Conservation (phyloP, 768 basidiomycete genomes). For the Serendipita sp. region DNA sequence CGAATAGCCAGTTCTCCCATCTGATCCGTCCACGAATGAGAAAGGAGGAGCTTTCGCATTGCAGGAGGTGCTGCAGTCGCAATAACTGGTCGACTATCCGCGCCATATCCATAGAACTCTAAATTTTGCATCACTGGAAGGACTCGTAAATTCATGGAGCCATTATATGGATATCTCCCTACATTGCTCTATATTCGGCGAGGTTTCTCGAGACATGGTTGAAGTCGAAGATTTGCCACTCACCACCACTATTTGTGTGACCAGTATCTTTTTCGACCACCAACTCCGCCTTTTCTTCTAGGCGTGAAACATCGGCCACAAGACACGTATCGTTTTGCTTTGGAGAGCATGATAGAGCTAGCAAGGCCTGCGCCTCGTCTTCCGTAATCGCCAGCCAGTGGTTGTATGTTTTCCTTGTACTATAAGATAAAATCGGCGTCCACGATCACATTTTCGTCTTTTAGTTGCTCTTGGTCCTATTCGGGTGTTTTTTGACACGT, state of each 20-base stretch:
- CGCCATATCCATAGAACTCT: too few species aligned
- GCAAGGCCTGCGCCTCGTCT: conserved; percentile 41
- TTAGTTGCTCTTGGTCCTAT: neutral
- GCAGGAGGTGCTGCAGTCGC: neutral
- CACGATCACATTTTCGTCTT: conserved; percentile 30
- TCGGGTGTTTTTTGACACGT: neutral
- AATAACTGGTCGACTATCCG: neutral
- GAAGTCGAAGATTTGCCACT: too few species aligned
- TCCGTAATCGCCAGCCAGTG: conserved; percentile 37
- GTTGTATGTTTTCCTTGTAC: conserved; percentile 69
- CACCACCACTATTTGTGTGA: too few species aligned
- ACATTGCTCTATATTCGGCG: too few species aligned
- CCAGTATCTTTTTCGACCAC: conserved; percentile 34
- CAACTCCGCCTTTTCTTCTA: conserved; percentile 18
- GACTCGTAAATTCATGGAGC: too few species aligned
- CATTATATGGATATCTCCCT: too few species aligned
- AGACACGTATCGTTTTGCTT: conserved; percentile 58
- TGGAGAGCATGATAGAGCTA: conserved; percentile 51
- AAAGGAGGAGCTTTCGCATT: neutral
- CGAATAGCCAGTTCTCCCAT: neutral
- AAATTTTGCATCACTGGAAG: too few species aligned
- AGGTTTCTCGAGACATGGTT: too few species aligned
- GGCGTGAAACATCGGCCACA: conserved; percentile 27
- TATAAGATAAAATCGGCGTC: conserved; percentile 72
- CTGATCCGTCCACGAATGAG: neutral